These are phyloP conservation scores for Clathrospora elynae DNA, from an alignment of 2,329 filamentous ascomycete genomes.

Conservation along the genomic window DNA sequence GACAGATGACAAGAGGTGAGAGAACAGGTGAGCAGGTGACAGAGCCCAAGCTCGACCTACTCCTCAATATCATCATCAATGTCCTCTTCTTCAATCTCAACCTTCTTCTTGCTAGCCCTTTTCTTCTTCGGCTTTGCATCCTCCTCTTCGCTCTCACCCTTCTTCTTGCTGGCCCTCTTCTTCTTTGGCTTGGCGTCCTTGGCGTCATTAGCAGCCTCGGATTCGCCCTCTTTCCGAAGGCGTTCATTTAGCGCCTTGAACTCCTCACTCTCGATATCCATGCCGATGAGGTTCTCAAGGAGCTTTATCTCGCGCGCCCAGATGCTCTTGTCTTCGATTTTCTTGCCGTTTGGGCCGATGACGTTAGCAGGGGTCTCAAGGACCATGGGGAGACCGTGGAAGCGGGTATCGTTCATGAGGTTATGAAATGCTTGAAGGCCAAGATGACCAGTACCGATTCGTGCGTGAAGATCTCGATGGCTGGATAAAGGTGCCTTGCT, in stretches of 20 bases:
- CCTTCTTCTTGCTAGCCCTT: slow-evolving; percentile 20
- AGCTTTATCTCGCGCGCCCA: slow-evolving; percentile 97
- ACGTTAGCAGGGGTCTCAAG: slow-evolving; percentile 93
- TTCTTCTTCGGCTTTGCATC: slow-evolving; percentile 23
- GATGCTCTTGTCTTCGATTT: slow-evolving; percentile 75
- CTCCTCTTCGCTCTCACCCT: slow-evolving; percentile 15
- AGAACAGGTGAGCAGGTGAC: too few species aligned
- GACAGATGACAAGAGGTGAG: too few species aligned
- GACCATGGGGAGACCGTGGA: slow-evolving; percentile 84
- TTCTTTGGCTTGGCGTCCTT: slow-evolving; percentile 49
- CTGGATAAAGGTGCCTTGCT: slow-evolving; percentile 87
- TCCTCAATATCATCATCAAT: slow-evolving; percentile 22
- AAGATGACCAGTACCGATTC: slow-evolving; percentile 93
- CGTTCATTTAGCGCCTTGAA: slow-evolving; percentile 69
- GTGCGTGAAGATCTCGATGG: slow-evolving; percentile 87
- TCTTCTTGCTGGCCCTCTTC: slow-evolving; percentile 42
- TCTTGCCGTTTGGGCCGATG: slow-evolving; percentile 65
- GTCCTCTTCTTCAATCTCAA: slow-evolving; percentile 30
- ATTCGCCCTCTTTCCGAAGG: slow-evolving; percentile 69
- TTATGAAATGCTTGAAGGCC: slow-evolving; percentile 89
- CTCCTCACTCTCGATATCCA: slow-evolving; percentile 75
- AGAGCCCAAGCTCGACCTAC: slow-evolving; percentile 8
- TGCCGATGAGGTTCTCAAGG: slow-evolving; percentile 83
- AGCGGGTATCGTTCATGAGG: slow-evolving; percentile 79
- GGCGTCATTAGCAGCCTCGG: slow-evolving; percentile 67